Percentiles rank a stretch among this genome's conserved stretches.
Conservation (phyloP, 345 rosid genomes). For the Brassica juncea region DNA sequence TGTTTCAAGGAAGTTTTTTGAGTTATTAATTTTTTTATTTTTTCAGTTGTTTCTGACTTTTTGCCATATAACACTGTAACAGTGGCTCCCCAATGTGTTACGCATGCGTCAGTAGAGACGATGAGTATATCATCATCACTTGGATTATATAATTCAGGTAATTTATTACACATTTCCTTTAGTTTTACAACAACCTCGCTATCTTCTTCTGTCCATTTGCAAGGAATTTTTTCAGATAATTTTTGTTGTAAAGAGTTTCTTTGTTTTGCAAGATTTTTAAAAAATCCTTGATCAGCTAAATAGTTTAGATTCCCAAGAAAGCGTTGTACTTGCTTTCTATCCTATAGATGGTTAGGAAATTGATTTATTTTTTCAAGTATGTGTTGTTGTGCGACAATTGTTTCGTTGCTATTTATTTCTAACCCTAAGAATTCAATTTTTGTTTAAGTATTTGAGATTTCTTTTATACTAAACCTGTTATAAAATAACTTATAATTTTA, state of each 20-base stretch:
- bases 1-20: background rate
- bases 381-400: background rate
- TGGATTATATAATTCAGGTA: background rate
- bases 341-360: background rate
- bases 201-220: background rate
- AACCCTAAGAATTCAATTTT: background rate
- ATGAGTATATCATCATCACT: background rate
- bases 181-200: background rate
- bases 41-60: background rate
- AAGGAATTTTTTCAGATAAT: background rate
- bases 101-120: background rate
- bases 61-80: background rate
- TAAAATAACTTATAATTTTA: too few species aligned
- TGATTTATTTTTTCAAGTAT: background rate
- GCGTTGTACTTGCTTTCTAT: background rate
- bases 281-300: background rate
- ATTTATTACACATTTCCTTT: background rate
- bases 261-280: background rate
- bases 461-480: background rate
- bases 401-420: background rate
- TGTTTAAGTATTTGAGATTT: background rate
- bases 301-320: background rate
- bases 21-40: background rate
- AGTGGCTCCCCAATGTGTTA: background rate
- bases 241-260: background rate